Base-by-base conservation (phyloP, 73 alveolate species). In the Blepharisma stoltei region DNA sequence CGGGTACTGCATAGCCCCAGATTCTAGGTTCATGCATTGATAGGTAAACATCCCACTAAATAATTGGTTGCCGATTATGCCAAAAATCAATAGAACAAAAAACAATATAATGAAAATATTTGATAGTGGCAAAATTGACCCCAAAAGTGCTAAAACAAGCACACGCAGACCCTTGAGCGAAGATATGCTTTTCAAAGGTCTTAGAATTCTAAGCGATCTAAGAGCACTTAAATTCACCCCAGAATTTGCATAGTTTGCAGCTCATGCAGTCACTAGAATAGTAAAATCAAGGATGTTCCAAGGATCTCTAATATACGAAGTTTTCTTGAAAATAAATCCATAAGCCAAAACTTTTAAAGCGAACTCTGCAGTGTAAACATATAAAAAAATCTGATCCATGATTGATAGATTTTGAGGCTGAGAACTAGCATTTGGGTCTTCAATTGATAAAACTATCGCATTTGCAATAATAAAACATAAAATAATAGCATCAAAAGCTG, bases 261-360 rank as follows among this genome's bases (percentile, higher is more conserved):
- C 78, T 60, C 76, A 81, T 77, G 91, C 89, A 7, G 90, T 83
- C 41, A 71, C 69, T 4, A 91, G 92, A 23, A 91, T 90, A 11
- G 83, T 44, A 86, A 91, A 91, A 79, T 91, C 97, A 46, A 91
- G 71, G 37, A 81, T 77, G 54, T 91, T 91, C 95, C 97, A 91
- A 6, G 89, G 65, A 53, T 91, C 94, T 79, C 97, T 85, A 32
- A 91, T 54, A 55, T 91, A 91, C 0, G 97, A 68, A 47, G 53
- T 49, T 32, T 55, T 54, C 50, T 85, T 83, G 6, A 82, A 38
- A 9, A 89, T 80, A 32, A 90, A 77, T 7, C 97, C 97, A 77
- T 71, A 52, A 0, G 88, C 95, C 27, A 82, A 54, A 14, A 85
- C 86, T 50, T 87, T 90, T 2, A 90, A 70, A 18, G 60, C 55